These are phyloP conservation scores for Helichrysum umbraculigerum DNA, from an alignment of 129 eudicot genomes.

Conservation along the genomic window DNA sequence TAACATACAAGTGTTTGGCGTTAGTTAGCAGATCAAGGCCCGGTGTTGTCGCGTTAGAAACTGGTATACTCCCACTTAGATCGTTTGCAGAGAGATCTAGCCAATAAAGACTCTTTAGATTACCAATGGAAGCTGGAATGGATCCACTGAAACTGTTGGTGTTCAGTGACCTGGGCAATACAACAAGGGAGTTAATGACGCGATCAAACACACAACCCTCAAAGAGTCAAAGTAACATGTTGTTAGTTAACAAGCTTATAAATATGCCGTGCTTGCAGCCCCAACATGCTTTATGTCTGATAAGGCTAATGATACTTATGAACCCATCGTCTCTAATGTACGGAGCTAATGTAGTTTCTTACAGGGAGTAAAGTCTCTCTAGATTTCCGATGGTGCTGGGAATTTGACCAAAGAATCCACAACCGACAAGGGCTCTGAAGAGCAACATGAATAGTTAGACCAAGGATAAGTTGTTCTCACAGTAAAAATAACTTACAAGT, in stretches of 20 bases:
- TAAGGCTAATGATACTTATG: no score
- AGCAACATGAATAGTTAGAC: constrained; percentile 11
- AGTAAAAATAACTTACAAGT: constrained; percentile 56
- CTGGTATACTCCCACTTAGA: constrained; percentile 62
- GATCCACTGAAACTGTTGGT: constrained; percentile 53
- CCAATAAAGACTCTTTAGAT: constrained; percentile 60
- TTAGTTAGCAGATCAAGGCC: constrained; percentile 72
- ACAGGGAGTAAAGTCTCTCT: constrained; percentile 46
- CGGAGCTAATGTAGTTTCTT: constrained; percentile 29
- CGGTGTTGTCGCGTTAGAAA: constrained; percentile 54
- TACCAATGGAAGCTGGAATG: constrained; percentile 75
- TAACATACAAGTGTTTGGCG: constrained; percentile 61
- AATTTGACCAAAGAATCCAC: constrained; percentile 62
- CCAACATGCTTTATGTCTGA: no score
- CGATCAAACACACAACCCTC: not conserved
- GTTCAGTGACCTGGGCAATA: constrained; percentile 60
- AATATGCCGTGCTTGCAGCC: no score
- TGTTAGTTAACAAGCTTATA: no score
- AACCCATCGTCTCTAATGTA: not conserved
- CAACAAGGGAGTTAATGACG: not conserved
- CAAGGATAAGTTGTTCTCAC: not conserved
- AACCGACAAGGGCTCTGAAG: constrained; percentile 53
- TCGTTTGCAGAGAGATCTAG: constrained; percentile 66
- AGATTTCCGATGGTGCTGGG: constrained; percentile 72
- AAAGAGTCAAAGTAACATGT: no score